Base-by-base conservation (phyloP, 805 yeast species). In the Yamadazyma takamatsuzukensis region DNA sequence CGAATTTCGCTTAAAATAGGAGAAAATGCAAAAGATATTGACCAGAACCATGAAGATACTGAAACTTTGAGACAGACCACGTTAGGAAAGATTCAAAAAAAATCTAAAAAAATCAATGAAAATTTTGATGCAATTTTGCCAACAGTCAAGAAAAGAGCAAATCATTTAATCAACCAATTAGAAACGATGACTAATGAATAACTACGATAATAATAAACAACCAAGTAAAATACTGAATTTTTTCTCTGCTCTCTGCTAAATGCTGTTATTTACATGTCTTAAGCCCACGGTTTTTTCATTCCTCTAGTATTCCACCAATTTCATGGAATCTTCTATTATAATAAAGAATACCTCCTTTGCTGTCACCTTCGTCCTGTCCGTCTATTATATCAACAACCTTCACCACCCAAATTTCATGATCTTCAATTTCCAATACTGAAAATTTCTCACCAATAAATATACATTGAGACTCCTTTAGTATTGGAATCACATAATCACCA, bases 391-490 rank as follows among this genome's bases (percentile, higher is more conserved):
- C 82, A 22, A 66, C 59, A 4, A 90, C 94, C 39, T 75, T 70
- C 3, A 86, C 96, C 4, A 88, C 76, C 93, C 96, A 86, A 3
- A 90, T 77, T 52, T 89, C 96, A 59, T 90, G 97, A 49, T 83
- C 87, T 39, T 83, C 88, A 1, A 87, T 80, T 8, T 54, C 53
- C 31, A 83, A 68, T 4, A 71, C 74, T 16, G 67, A 60, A 27
- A 56, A 61, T 33, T 72, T 74, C 34, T 72, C 64, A 52, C 93
- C 84, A 13, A 84, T 70, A 40, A 84, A 58, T 2, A 78, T 73
- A 29, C 77, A 60, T 41, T 80, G 88, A 21, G 78, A 70, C 15
- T 72, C 65, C 15, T 61, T 63, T 36, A 84, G 47, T 0, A 83
- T 58, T 0, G 94, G 93, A 7, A 80, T 56, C 21, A 61, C 49